phyloP scores from a whole-genome alignment of 306 rosid species.

The Citrullus mucosospermus region DNA sequence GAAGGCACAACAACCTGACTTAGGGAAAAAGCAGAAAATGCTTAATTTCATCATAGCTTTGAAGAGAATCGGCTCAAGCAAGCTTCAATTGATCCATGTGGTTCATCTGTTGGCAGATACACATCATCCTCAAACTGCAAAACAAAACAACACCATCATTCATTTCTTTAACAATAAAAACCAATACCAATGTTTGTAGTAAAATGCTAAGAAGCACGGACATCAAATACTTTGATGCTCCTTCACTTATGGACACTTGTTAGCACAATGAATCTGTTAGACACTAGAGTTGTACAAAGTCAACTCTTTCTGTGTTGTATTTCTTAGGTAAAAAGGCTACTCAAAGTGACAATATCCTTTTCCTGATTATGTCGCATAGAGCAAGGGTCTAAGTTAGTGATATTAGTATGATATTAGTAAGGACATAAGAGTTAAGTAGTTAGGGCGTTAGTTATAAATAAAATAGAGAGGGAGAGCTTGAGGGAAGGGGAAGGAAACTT shows the following conservation, averaged over 20 bases:
- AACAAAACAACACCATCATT: background rate
- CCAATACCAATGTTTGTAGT: background rate
- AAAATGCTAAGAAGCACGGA: background rate
- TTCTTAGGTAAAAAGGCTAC: no score
- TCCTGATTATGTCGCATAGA: no score
- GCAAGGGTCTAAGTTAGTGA: no score
- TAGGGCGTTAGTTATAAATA: no score
- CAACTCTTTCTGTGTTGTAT: no score
- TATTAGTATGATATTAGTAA: no score
- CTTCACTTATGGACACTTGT: background rate
- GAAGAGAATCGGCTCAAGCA: slow-evolving; percentile 63
- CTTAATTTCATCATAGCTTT: slow-evolving; percentile 34
- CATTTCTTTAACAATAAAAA: background rate
- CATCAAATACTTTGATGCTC: background rate
- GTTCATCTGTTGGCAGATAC: slow-evolving; percentile 84
- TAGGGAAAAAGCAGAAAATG: background rate
- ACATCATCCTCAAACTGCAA: slow-evolving; percentile 86
- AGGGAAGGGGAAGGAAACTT: no score
- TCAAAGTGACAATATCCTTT: no score
- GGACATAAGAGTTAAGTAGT: no score
- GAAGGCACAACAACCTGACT: background rate
- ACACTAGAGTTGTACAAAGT: background rate
- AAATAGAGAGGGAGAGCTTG: no score
- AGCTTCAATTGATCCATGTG: slow-evolving; percentile 89
- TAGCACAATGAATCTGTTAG: background rate